Base-by-base conservation (phyloP, 139 green algal genomes). In the Astrephomene gubernaculifera region DNA sequence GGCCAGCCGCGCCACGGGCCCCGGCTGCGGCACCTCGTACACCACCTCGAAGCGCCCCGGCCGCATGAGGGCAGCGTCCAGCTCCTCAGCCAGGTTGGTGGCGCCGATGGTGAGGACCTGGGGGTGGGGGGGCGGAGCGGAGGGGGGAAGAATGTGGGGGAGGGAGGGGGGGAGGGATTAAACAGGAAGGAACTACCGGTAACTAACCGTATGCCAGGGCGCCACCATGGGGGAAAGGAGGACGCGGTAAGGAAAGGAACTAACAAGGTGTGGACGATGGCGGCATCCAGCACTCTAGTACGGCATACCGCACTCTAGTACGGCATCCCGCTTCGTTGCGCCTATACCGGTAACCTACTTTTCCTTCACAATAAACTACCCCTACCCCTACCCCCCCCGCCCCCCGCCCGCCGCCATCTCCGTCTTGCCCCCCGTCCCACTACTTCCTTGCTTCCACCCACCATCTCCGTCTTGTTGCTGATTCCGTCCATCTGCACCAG, bases 401-500 rank as follows among this genome's bases (percentile, higher is more conserved):
- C 49, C 49, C 49, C 17, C 14, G 14, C 49, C 17, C 49, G 19
- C 57, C 57, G 57, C 27, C 61, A 29, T 60, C n/a, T 8, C 61
- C 61, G 22, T 69, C 61, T n/a, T 69, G 61, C 36, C 65, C 65
- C 65, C 36, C 12, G 35, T 36, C 68, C 38, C 36, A 4, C 38
- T 54, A 31, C 68, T n/a, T 39, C 68, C 68, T 39, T 35, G 33
- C 79, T 21, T 22, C 1, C 53, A 33, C 70, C 3, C 69, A 91
- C 90, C 80, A 87, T 43, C 75, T 92, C 91, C 52, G 88, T 82
- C 54, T 90, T 87, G 69, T 75, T 85, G 38, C 88, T 68, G 69
- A 94, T 93, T 39, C 92, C 92, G 81, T 95, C 95, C 96, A 98
- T 97, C 92, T 97, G 96, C 35, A 98, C 96, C 71, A 99, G 94